Base-by-base conservation (phyloP, 1,284 basidiomycete species). In the Ganoderma multipileum region DNA sequence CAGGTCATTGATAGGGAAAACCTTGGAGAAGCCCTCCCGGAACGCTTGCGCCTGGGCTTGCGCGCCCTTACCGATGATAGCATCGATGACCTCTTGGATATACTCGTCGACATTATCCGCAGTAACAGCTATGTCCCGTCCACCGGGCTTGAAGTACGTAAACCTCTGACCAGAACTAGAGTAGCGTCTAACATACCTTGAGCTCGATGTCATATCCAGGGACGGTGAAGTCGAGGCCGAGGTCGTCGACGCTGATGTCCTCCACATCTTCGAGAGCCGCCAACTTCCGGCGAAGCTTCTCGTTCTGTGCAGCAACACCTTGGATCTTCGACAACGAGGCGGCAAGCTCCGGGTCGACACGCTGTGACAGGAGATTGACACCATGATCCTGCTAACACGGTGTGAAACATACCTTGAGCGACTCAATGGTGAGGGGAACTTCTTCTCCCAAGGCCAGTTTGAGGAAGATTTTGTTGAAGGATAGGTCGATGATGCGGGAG, bases 201-300 rank as follows among this genome's bases (percentile, higher is more conserved):
- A 99, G 86, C 80, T 98, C 95, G 68, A 98, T 93, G 75, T 95
- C 91, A 75, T 97, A 96, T 11, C 98, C 98, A 11, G 98, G 98
- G 18, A 99, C 85, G 3, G 97, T 98, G 79, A 99, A 99, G 82
- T 99, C 97, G 39, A 99, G 87, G 0, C 93, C 91, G 50, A 99
- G 88, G 76, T 97, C 95, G 71, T 94, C 92, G 6, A 99, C 87
- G 33, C 87, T 87, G 71, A 96, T 85, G 20, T 76, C 73, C n/a
- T 75, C 74, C 16, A 76, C 68, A 55, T 73, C 80, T 73, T 90
- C 89, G 67, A 89, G 81, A 54, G 85, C 76, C 7, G 85, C 86
- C 47, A 89, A 81, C 78, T 92, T 91, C 67, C 84, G 83, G 59
- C 84, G 82, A 39, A 90, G 79, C 87, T 91, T 92, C 70, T 91